A percentile compares a stretch with the other conserved stretches of the same genome.
These are phyloP conservation scores for Phytophthora melonis DNA, from an alignment of 352 stramenopile genomes.

Conservation along the genomic window DNA sequence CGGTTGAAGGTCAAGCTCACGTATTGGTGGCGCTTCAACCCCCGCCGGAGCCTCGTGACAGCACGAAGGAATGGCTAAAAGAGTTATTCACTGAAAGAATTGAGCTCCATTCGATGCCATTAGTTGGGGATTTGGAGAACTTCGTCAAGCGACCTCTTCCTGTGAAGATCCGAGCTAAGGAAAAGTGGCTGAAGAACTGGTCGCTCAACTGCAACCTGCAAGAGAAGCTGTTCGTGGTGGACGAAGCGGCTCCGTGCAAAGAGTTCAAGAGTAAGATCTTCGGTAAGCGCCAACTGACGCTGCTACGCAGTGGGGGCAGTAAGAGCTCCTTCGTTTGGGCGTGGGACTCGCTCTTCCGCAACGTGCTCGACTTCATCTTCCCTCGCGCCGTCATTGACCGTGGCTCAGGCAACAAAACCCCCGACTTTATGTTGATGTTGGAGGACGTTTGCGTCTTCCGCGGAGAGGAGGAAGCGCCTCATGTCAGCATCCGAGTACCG, in stretches of 20 bases:
- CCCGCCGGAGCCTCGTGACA: neutral
- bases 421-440: conserved; percentile 26
- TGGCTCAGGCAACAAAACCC: conserved; percentile 12
- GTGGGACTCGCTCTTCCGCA: conserved; percentile 16
- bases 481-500: conserved; percentile 16
- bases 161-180: conserved; percentile 13
- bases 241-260: conserved; percentile 12
- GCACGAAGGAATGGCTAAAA: neutral
- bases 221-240: conserved; percentile 19
- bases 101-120: neutral
- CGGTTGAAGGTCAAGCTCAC: neutral
- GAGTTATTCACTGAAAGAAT: neutral
- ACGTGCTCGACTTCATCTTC: conserved; percentile 19
- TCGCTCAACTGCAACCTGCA: conserved; percentile 2
- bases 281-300: conserved; percentile 2
- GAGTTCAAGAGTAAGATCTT: conserved; percentile 17
- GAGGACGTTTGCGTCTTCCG: conserved; percentile 29
- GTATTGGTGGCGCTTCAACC: conserved; percentile 7
- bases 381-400: conserved; percentile 15
- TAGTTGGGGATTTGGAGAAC: neutral
- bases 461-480: conserved; percentile 20
- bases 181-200: too few relatives aligned
- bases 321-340: conserved; percentile 12
- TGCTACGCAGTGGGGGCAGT: conserved; percentile 1
- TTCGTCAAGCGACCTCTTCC: conserved; percentile 12